Base-by-base conservation (phyloP, 2,329 filamentous ascomycete species). In the Tolypocladium tundrense region DNA sequence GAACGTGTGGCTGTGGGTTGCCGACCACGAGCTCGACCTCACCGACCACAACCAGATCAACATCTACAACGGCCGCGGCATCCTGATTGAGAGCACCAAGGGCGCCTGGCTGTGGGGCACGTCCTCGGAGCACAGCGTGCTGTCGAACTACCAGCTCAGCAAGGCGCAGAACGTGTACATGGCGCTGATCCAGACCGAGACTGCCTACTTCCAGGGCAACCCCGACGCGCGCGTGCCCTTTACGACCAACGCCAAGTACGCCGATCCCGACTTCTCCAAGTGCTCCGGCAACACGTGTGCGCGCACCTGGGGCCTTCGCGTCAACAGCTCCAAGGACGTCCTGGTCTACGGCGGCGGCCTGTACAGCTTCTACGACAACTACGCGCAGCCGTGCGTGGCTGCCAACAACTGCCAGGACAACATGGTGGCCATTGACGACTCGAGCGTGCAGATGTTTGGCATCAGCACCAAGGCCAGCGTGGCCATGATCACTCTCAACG, bases 1-100 rank as follows among this genome's bases (percentile, higher is more conserved):
- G 77, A 96, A 96, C 75, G 85, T 80, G 53, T 96, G 90, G 90
- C 87, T 90, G 72, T 96, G 91, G 91, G 88, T 91, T 53, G 85
- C 91, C 3, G 91, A 96, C 70, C 91, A 96, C 77, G 90, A 95
- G 69, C 86, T 96, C 31, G 92, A 96, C 70, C 80, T 85, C 14
- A 62, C 73, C 10, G 86, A 88, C 67, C 83, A 89, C 71, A 84
- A 87, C 69, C 88, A 94, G 72, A 88, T 94, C 71, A 87, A 90
- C 74, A 85, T 96, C 67, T 96, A 88, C 82, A 95, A 90, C 70
- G 91, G 91, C 53, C 89, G 91, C 61, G 92, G 91, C 66, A 82
- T 96, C 63, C 80, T 86, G 53, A 84, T 96, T 65, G 90, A 96
- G 75, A 89, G 84, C 54, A 75, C 79, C 54, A 79, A 88, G 68